Evolutionary conservation across 257 asterid genomes (phyloP), one percentile per base, ranked within the genome.

Genomic region (Ehretia macrophylla): DNA sequence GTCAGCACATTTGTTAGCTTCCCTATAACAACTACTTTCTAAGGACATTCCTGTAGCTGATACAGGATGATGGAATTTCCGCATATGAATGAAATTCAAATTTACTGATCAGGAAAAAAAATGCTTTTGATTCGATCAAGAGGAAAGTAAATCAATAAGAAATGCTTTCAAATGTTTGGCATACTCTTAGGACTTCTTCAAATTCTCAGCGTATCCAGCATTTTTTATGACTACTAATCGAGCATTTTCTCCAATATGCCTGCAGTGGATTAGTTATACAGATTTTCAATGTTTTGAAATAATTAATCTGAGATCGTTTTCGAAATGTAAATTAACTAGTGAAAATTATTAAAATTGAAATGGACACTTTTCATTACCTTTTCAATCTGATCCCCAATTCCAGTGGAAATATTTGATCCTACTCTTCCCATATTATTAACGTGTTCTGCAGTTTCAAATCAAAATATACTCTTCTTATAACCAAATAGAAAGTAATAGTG

Each of bases 131-230:
- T 42, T 42, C 4, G 47, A 10, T 51, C 22, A 51, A 0, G 74
- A 40, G 21, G 55, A 23, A 13, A 58, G 14, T 39, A 64, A 32
- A 56, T 68, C 85, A 40, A 74, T 35, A 9, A 92, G 83, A 70
- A 88, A 92, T 38, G 91, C 59, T 64, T 92, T 92, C 76, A 92
- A 80, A 51, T 72, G 84, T 63, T 81, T 92, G 1, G 85, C 78
- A 21, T 88, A 85, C 61, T 92, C 86, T 74, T 56, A 82, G 0
- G 95, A 90, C 67, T 84, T 88, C 73, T 88, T 97, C 55, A 86
- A 75, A 82, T 92, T 86, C 72, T 88, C 83, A 1, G 95, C 95
- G 72, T 92, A 95, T 9, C 98, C 97, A 9, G 95, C 95, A 46
- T 82, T 72, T 74, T 85, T 85, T 45, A 91, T 84, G 39, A 86